phyloP scores from a whole-genome alignment of 1,139 yeast genomes.

The Yamadazyma siamensis region DNA sequence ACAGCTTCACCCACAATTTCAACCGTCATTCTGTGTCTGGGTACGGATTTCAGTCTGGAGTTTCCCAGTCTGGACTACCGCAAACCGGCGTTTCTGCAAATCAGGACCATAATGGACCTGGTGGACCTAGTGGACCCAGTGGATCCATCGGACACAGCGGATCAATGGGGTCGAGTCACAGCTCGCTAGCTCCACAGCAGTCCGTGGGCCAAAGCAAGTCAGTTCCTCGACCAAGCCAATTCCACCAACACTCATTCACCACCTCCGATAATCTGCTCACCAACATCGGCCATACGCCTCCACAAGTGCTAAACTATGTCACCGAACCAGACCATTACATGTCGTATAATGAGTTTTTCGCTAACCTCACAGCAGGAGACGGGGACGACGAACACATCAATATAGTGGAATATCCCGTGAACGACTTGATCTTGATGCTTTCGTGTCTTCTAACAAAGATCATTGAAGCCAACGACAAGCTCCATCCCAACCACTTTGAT shows the following conservation, averaged over 20 bases:
- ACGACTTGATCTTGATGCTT: conserved; percentile 78
- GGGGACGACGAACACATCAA: conserved; percentile 57
- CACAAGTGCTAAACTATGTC: conserved; percentile 10
- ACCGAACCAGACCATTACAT: conserved; percentile 44
- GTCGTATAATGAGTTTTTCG: conserved; percentile 42
- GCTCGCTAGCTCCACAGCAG: too few relatives aligned
- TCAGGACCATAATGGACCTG: neutral
- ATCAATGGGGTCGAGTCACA: neutral
- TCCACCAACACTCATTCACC: conserved; percentile 9
- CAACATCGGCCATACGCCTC: conserved; percentile 10
- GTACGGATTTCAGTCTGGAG: conserved; percentile 1
- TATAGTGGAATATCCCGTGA: conserved; percentile 80
- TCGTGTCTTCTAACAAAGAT: conserved; percentile 81
- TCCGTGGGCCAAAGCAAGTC: conserved; percentile 2
- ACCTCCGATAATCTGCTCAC: conserved; percentile 8
- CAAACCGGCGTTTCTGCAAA: conserved; percentile 2
- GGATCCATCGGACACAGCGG: neutral
- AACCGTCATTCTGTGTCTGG: conserved; percentile 8
- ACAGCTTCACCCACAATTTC: conserved; percentile 13
- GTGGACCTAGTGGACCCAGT: neutral
- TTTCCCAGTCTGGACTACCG: conserved; percentile 4
- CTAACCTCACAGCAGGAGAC: conserved; percentile 27
- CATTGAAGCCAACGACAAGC: conserved; percentile 85
- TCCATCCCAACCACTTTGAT: conserved; percentile 71
- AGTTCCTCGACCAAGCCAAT: conserved; percentile 4